These are phyloP conservation scores for Chlamydomonas schloesseri DNA, from an alignment of 139 green algal species.

Conservation along the genomic window DNA sequence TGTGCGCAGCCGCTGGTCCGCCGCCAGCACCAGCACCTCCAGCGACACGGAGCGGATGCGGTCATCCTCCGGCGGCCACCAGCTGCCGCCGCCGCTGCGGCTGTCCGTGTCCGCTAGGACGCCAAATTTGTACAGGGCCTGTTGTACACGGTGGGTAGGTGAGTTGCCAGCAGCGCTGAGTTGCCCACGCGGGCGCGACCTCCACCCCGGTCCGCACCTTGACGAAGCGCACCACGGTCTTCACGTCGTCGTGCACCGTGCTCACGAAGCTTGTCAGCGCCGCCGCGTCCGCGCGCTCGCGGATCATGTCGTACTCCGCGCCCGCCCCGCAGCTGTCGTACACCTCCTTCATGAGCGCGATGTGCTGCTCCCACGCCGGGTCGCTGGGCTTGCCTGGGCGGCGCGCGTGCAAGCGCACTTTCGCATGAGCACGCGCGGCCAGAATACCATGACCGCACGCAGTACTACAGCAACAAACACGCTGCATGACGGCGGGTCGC, in stretches of 20 bases:
- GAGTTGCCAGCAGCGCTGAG: too few species aligned
- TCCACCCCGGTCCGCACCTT: background rate
- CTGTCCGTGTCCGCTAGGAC: background rate
- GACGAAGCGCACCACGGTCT: background rate
- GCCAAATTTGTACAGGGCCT: background rate
- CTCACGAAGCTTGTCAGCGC: background rate
- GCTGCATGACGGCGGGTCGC: too few species aligned
- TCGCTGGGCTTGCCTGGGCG: background rate
- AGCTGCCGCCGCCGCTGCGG: too few species aligned
- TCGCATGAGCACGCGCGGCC: too few species aligned
- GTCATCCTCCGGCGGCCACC: background rate
- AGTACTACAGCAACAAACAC: too few species aligned
- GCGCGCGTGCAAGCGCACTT: too few species aligned
- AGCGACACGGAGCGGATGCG: background rate
- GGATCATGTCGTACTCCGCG: background rate
- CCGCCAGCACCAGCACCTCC: background rate
- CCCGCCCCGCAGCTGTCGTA: background rate
- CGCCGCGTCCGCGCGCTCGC: background rate
- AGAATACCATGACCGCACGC: too few species aligned
- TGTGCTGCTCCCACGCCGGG: background rate
- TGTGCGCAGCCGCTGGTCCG: background rate
- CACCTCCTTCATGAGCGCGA: background rate
- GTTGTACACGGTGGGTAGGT: too few species aligned
- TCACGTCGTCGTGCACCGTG: background rate
- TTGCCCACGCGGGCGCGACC: too few species aligned